phyloP scores from a whole-genome alignment of 2,329 filamentous ascomycete species.

The Lachnellula willkommii region DNA sequence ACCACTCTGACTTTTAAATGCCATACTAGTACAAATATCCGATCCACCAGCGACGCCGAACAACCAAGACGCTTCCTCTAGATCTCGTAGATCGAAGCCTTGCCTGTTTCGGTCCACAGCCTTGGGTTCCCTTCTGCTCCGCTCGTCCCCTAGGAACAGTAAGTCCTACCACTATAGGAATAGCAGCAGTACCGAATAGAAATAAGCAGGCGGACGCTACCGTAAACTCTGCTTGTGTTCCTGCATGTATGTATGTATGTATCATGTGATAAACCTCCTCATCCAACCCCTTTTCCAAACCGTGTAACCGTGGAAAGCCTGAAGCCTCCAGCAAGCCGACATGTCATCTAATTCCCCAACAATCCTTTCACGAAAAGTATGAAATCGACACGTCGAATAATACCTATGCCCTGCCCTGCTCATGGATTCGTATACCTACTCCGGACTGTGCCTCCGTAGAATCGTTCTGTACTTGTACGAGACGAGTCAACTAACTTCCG shows the following conservation, averaged over 20 bases:
- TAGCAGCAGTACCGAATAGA: not conserved
- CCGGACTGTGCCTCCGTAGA: too few species aligned
- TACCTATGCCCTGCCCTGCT: too few species aligned
- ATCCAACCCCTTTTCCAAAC: not conserved
- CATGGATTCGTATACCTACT: too few species aligned
- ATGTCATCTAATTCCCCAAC: too few species aligned
- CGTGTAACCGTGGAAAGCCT: not conserved
- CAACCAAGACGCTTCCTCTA: not conserved
- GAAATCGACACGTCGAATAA: not conserved
- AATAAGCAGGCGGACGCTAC: not conserved
- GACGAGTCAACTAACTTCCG: not conserved
- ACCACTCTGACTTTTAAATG: too few species aligned
- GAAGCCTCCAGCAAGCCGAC: not conserved
- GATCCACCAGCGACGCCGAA: not conserved
- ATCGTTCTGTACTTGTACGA: not conserved
- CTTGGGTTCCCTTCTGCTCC: not conserved
- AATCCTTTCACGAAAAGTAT: too few species aligned
- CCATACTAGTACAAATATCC: too few species aligned
- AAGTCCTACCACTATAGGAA: too few species aligned
- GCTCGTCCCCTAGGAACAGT: too few species aligned
- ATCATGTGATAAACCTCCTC: not conserved
- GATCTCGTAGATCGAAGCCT: not conserved
- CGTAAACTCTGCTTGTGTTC: not conserved
- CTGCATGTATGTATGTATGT: not conserved
- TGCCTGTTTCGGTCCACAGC: not conserved